Percentiles rank a stretch among this genome's conserved stretches.
Conservation (phyloP, 108 stramenopile species). For the Nitzschia inconspicua region DNA sequence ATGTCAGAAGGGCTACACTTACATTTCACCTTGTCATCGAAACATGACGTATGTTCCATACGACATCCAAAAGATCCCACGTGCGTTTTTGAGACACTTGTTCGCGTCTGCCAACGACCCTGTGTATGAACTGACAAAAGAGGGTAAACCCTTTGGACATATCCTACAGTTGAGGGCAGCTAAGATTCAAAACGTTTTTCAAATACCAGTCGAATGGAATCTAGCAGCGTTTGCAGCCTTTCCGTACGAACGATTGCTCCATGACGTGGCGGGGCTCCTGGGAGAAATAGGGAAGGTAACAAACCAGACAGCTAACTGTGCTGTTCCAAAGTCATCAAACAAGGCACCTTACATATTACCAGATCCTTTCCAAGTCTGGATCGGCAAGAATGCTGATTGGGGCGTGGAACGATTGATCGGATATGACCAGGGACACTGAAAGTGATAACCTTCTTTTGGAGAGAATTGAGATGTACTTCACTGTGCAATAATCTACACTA, state of each 20-base stretch:
- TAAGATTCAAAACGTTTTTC: constrained; percentile 14
- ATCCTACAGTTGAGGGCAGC: constrained; percentile 14
- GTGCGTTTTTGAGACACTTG: constrained; percentile 21
- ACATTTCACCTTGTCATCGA: constrained; percentile 17
- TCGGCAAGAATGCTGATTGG: constrained; percentile 14
- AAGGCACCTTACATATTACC: constrained; percentile 18
- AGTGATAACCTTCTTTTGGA: too few species aligned
- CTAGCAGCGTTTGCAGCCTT: constrained; percentile 12
- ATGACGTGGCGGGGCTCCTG: constrained; percentile 1
- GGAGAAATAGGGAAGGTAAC: background rate
- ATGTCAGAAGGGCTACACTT: constrained; percentile 25
- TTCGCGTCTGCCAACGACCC: constrained; percentile 11
- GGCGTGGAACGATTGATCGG: constrained; percentile 16
- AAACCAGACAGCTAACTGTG: background rate
- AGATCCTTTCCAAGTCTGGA: constrained; percentile 6
- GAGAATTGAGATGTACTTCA: too few species aligned
- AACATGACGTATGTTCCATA: constrained; percentile 19
- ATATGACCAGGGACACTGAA: too few species aligned
- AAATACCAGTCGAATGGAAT: constrained; percentile 10
- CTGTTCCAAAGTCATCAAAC: background rate
- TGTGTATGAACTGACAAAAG: constrained; percentile 13
- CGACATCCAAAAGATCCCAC: constrained; percentile 8
- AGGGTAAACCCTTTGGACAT: constrained; percentile 13
- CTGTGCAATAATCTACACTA: background rate
- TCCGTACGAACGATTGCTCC: constrained; percentile 17